These are phyloP conservation scores for Nicotiana tabacum DNA, from an alignment of 257 asterid genomes.

Conservation along the genomic window DNA sequence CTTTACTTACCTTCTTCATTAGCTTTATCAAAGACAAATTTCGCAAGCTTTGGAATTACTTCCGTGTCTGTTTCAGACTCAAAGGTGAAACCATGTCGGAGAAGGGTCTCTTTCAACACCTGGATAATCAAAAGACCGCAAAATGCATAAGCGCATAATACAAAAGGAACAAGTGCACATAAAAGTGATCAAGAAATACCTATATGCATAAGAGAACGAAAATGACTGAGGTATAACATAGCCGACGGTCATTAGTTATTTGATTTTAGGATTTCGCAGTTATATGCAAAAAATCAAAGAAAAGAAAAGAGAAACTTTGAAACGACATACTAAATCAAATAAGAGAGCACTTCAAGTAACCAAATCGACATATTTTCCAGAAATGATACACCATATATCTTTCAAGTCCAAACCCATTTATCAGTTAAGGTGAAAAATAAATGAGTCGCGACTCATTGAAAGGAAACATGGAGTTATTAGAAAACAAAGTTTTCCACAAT, in stretches of 20 bases:
- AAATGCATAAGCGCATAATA: background rate
- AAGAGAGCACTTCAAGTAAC: background rate
- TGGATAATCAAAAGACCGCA: slow-evolving; percentile 18
- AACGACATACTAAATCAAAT: background rate
- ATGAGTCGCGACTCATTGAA: background rate
- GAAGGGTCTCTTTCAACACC: slow-evolving; percentile 86
- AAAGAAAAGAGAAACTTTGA: background rate
- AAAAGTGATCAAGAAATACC: background rate
- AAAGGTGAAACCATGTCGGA: slow-evolving; percentile 90
- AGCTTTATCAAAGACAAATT: slow-evolving; percentile 82
- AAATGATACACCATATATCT: background rate
- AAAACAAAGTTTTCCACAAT: background rate
- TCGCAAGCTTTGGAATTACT: slow-evolving; percentile 99
- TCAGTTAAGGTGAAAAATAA: background rate
- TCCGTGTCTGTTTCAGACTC: slow-evolving; percentile 97
- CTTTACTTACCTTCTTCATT: slow-evolving; percentile 68
- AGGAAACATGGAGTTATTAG: background rate
- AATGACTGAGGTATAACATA: background rate
- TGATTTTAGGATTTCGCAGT: background rate
- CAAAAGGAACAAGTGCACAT: background rate
- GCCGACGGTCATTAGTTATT: background rate
- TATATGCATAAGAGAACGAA: background rate
- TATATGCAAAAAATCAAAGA: background rate
- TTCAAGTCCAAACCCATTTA: slow-evolving; percentile 3
- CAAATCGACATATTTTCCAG: background rate